phyloP scores from a whole-genome alignment of 768 basidiomycete species.

The Harrya chromipes region DNA sequence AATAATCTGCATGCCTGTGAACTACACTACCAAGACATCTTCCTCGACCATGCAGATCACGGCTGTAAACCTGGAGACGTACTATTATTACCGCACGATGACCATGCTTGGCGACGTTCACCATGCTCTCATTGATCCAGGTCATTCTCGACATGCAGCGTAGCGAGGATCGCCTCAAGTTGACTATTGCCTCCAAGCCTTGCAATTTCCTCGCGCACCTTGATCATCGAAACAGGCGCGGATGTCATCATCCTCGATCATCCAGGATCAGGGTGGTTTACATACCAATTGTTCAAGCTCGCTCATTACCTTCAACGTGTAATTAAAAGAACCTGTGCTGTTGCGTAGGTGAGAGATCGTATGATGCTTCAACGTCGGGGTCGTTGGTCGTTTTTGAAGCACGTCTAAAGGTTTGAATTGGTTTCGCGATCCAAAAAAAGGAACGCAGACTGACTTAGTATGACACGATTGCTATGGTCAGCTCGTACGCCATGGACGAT shows the following conservation, averaged over 20 bases:
- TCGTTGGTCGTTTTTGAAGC: conserved; percentile 85
- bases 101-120: too few species aligned
- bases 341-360: conserved; percentile 75
- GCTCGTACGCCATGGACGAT: conserved; percentile 78
- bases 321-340: conserved; percentile 80
- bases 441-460: conserved; percentile 62
- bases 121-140: not conserved
- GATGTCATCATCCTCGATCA: not conserved
- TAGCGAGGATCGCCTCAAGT: conserved; percentile 56
- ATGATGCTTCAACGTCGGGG: conserved; percentile 78
- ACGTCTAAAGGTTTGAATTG: conserved; percentile 53
- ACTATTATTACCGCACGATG: too few species aligned
- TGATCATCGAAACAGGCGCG: not conserved
- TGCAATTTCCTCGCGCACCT: conserved; percentile 60
- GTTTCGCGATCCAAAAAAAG: not conserved
- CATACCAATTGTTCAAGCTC: conserved; percentile 57
- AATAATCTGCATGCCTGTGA: too few species aligned
- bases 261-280: not conserved
- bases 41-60: too few species aligned
- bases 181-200: conserved; percentile 73
- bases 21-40: too few species aligned
- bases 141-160: conserved; percentile 43
- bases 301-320: conserved; percentile 69
- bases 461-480: conserved; percentile 72
- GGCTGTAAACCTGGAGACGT: too few species aligned